Evolutionary conservation across 1,284 basidiomycete genomes (phyloP).

Genomic region (Apiotrichum mycotoxinovorans): DNA sequence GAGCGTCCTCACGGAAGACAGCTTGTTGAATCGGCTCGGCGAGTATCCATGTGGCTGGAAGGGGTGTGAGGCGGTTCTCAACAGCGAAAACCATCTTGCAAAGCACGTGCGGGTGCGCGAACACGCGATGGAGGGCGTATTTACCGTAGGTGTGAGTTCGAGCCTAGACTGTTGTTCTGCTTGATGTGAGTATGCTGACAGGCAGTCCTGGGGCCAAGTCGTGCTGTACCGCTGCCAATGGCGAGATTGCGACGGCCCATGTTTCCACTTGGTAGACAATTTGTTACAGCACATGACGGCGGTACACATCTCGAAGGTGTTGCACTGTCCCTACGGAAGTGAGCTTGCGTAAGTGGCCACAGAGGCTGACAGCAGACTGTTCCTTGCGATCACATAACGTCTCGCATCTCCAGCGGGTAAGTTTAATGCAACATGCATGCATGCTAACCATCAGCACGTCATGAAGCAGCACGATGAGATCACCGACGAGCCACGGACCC

Average conservation of each 20-base stretch:
- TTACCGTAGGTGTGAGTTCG: constrained; percentile 20
- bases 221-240: constrained; percentile 29
- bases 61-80: constrained; percentile 35
- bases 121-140: constrained; percentile 26
- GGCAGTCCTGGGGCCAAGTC: not conserved
- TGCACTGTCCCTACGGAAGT: constrained; percentile 31
- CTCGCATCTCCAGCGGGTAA: constrained; percentile 24
- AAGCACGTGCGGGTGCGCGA: constrained; percentile 24
- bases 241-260: constrained; percentile 32
- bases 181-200: not conserved
- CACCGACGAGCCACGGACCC: constrained; percentile 16
- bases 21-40: constrained; percentile 25
- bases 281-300: constrained; percentile 35
- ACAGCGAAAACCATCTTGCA: constrained; percentile 25
- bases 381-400: constrained; percentile 26
- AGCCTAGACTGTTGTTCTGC: not conserved
- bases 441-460: constrained; percentile 20
- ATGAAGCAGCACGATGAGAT: constrained; percentile 24
- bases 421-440: not conserved
- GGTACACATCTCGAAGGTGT: constrained; percentile 26
- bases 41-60: constrained; percentile 35
- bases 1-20: constrained; percentile 24
- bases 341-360: not conserved
- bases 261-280: constrained; percentile 21
- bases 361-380: constrained; percentile 19